These are phyloP conservation scores for Conoideocrella luteorostrata DNA, from an alignment of 2,329 filamentous ascomycete genomes.

Conservation along the genomic window DNA sequence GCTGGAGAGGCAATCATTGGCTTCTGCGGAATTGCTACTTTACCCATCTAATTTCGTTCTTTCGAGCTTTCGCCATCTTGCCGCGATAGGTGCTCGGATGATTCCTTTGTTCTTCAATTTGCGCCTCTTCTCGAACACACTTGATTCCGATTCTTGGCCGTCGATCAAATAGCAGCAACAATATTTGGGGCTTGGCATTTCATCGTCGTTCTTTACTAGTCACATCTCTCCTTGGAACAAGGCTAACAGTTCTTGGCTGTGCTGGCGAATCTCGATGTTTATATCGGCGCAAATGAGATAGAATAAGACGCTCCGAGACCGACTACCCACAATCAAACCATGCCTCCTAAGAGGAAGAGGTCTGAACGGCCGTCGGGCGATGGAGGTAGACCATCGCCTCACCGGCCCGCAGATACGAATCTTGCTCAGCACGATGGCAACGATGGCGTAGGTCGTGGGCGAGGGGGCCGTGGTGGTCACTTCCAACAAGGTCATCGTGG, in stretches of 20 bases:
- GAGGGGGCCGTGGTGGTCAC: constrained; percentile 33
- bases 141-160: no score
- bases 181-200: no score
- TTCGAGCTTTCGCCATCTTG: no score
- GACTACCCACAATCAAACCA: constrained; percentile 24
- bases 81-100: no score
- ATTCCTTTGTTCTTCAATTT: no score
- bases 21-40: not conserved
- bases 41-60: not conserved
- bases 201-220: no score
- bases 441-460: constrained; percentile 41
- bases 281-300: constrained; percentile 27
- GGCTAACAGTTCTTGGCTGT: not conserved
- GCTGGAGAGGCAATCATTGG: not conserved
- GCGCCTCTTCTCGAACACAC: no score
- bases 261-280: not conserved
- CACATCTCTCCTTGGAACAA: not conserved
- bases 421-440: constrained; percentile 54
- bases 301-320: constrained; percentile 11
- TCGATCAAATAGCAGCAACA: no score
- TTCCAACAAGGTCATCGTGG: constrained; percentile 34
- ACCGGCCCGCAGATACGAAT: constrained; percentile 51
- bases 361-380: constrained; percentile 44
- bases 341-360: constrained; percentile 57
- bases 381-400: constrained; percentile 51